Base-by-base conservation (phyloP, 1,284 basidiomycete genomes). In the Cystobasidium slooffiae region DNA sequence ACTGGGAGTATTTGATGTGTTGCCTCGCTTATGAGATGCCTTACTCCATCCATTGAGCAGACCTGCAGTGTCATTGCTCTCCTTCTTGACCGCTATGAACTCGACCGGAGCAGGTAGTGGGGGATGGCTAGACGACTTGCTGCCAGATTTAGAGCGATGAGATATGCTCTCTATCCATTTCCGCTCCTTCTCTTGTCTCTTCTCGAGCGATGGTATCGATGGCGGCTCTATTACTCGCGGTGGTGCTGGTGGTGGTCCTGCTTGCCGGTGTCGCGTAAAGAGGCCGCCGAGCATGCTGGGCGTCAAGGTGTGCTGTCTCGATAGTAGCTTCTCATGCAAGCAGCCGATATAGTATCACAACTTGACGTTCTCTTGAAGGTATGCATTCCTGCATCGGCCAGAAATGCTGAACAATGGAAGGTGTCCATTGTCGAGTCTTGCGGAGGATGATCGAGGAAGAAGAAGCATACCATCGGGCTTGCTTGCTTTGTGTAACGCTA, bases 121-220 rank as follows among this genome's bases (percentile, higher is more conserved):
- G 6, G 41, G n/a, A 14, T 49, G 41, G 1, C n/a, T 56, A 39
- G 66, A 6, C 41, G 10, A 6, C 18, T 41, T 31, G n/a, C 47
- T 39, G 6, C 39, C 39, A n/a, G n/a, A 37, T 22, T 62, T 51
- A 39, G 39, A 39, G 20, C 51, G 46, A 51, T 37, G 37, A 20
- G 53, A 53, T 1, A 72, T 64, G 39, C 69, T 72, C 41, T 59
- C 69, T 12, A 72, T 47, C 69, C 69, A 72, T 39, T 44, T 24
- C 31, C 59, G 20, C 39, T 72, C 69, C 69, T 72, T 72, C 69
- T 72, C 69, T 20, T 64, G 69, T n/a, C 69, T 44, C 41, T 72
- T 72, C 69, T 72, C 69, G 46, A 49, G 49, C 20, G 59, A 63
- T 18, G 59, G 69, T 31, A 66, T 66, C 51, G 16, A 20, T 18